Evolutionary conservation across 345 rosid species (phyloP), one percentile per base, ranked within the genome.

Genomic region (Citrus hindsii): DNA sequence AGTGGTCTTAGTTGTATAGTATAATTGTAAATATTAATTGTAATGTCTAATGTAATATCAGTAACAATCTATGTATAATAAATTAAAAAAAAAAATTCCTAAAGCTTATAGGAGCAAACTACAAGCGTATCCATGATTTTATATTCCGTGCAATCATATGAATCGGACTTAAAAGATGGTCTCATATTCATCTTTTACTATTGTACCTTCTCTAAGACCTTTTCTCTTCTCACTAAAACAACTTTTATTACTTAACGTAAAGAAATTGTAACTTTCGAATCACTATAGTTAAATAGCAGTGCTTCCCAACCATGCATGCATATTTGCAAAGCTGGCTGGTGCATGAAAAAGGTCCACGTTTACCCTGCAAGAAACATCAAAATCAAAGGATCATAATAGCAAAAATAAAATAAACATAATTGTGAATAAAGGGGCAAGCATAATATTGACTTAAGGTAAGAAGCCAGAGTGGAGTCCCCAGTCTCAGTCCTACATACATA

Each of bases 361-460:
- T 13, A 3, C 51, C 51, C 18, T 46, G 14, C 51, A 46, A 46
- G 51, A 46, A 46, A 46, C 51, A 13, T 46, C 51, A 46, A 46
- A 46, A 46, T 46, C 51, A 13, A 46, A n/a, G 37, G 28, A 28
- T 56, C 32, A 73, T 27, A 60, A 69, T 35, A 71, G 35, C 60
- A 27, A 60, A n/a, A 10, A 56, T 16, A 4, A n/a, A 13, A 28
- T 32, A 46, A 46, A 46, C 13, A 70, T 35, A n/a, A 72, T 32
- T 63, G 65, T 78, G 82, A 80, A 82, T 85, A 83, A 78, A 83
- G 84, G 84, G 60, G 78, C 4, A 61, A 33, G 79, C 73, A 82
- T 66, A 63, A 40, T 5, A 74, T 72, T 74, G n/a, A 48, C 22
- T 38, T 5, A 42, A 35, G 53, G 37, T 12, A 76, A n/a, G 63